Evolutionary conservation across 83 land plant species (phyloP).

Genomic region (Diphasiastrum complanatum): DNA sequence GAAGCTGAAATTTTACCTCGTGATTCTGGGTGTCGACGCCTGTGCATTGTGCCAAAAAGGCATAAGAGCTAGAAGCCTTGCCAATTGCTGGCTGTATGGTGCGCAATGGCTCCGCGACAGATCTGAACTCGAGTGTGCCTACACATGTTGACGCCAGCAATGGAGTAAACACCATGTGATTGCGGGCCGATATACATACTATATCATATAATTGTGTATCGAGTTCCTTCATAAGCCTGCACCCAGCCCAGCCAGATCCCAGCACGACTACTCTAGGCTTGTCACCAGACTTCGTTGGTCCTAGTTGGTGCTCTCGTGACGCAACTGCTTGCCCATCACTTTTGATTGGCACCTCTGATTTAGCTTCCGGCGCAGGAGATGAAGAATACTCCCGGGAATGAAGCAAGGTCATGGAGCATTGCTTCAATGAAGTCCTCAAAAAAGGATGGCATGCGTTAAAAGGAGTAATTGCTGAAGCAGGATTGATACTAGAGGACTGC

Average conservation of each 20-base stretch:
- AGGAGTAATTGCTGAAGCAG: too few species aligned
- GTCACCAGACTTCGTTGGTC: slow-evolving; percentile 42
- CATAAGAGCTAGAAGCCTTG: slow-evolving; percentile 56
- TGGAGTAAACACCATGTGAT: slow-evolving; percentile 99
- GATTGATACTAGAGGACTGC: too few species aligned
- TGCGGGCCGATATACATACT: slow-evolving; percentile 85
- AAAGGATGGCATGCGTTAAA: too few species aligned
- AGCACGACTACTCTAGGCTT: slow-evolving; percentile 81
- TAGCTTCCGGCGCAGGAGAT: too few species aligned
- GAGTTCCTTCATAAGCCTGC: slow-evolving; percentile 69
- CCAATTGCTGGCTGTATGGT: slow-evolving; percentile 82
- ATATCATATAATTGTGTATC: slow-evolving; percentile 68
- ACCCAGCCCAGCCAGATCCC: slow-evolving; percentile 94
- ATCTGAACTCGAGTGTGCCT: slow-evolving; percentile 92
- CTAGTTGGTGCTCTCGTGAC: too few species aligned
- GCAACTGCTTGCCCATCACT: too few species aligned
- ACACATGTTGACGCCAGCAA: slow-evolving; percentile 94
- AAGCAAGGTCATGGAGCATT: too few species aligned
- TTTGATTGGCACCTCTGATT: too few species aligned
- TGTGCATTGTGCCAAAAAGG: slow-evolving; percentile 67
- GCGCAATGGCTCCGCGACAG: slow-evolving; percentile 86
- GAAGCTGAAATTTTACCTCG: slow-evolving; percentile 29
- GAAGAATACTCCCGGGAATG: too few species aligned
- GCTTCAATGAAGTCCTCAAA: too few species aligned
- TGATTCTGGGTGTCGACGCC: slow-evolving; percentile 49